These are phyloP conservation scores for Rhodotorula paludigena DNA, from an alignment of 768 basidiomycete species.

Conservation along the genomic window DNA sequence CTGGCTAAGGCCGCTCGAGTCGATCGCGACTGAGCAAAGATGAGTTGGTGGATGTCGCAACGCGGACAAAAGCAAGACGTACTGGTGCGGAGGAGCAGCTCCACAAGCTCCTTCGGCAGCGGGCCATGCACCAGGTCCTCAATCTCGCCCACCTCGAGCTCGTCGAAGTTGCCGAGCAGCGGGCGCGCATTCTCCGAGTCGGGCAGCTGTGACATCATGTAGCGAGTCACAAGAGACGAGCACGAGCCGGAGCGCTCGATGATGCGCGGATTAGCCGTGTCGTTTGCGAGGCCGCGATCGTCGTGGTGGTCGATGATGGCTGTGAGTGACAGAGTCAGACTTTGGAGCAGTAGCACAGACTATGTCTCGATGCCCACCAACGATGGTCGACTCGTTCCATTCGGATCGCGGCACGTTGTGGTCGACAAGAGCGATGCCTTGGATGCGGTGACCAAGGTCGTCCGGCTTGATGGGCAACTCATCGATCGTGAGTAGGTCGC, in stretches of 20 bases:
- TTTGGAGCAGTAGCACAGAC: not conserved
- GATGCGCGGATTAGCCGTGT: constrained; percentile 27
- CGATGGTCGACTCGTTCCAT: constrained; percentile 8
- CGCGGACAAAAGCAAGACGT: not conserved
- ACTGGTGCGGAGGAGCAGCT: constrained; percentile 34
- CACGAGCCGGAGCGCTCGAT: constrained; percentile 25
- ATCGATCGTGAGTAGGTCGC: constrained; percentile 37
- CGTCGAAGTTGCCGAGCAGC: not conserved
- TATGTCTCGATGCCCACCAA: not conserved
- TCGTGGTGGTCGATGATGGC: constrained; percentile 36
- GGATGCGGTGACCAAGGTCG: constrained; percentile 33
- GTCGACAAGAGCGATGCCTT: constrained; percentile 37
- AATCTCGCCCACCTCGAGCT: not conserved
- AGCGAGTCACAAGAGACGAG: constrained; percentile 19
- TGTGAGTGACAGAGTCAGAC: not conserved
- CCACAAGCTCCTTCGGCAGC: constrained; percentile 29
- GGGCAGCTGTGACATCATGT: constrained; percentile 22
- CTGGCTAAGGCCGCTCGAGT: constrained; percentile 19
- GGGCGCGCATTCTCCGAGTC: constrained; percentile 1
- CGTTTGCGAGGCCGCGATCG: constrained; percentile 17
- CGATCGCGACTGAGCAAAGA: constrained; percentile 24
- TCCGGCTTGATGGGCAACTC: constrained; percentile 38
- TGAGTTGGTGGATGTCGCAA: not conserved
- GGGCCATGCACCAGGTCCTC: not conserved
- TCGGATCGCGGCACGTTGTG: constrained; percentile 31